These are phyloP conservation scores for Auricularia heimuer DNA, from an alignment of 768 basidiomycete genomes.

Conservation along the genomic window DNA sequence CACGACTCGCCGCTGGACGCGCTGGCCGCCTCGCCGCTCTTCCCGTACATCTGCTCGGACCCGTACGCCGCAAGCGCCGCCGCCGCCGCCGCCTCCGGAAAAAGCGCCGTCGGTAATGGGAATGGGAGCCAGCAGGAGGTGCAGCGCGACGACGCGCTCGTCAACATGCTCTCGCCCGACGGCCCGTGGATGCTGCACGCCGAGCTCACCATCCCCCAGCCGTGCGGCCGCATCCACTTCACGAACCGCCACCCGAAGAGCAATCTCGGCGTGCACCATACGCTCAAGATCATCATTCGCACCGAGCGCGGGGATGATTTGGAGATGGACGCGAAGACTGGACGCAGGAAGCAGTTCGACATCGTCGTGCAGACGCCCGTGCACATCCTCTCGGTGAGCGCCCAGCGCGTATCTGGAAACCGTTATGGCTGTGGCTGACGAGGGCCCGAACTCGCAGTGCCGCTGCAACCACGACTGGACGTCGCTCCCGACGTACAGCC, in stretches of 20 bases:
- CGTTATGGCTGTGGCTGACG: too few species aligned
- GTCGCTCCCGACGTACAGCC: slow-evolving; percentile 65
- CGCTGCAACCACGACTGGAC: slow-evolving; percentile 74
- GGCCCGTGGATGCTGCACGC: slow-evolving; percentile 84
- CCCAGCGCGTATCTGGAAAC: background rate
- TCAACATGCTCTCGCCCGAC: slow-evolving; percentile 27
- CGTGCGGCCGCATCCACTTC: slow-evolving; percentile 52
- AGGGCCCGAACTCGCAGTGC: slow-evolving; percentile 36
- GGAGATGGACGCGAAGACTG: slow-evolving; percentile 49
- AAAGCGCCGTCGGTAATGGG: background rate
- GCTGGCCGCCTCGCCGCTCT: slow-evolving; percentile 29
- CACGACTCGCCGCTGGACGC: slow-evolving; percentile 55
- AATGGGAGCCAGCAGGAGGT: background rate
- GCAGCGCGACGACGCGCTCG: slow-evolving; percentile 18
- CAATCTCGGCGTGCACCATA: slow-evolving; percentile 66
- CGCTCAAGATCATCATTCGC: slow-evolving; percentile 71
- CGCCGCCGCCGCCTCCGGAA: slow-evolving; percentile 35
- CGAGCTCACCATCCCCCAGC: slow-evolving; percentile 55
- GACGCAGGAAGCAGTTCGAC: slow-evolving; percentile 75
- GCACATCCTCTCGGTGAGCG: slow-evolving; percentile 77
- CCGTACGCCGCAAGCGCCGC: slow-evolving; percentile 30
- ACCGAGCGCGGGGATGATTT: slow-evolving; percentile 73
- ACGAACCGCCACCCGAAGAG: slow-evolving; percentile 72
- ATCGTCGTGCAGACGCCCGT: slow-evolving; percentile 80
- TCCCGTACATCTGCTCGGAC: slow-evolving; percentile 11